A percentile compares a stretch with the other conserved stretches of the same genome.
Conservation (phyloP, 192 early-diverging fungal species). For the Nowakowskiella sp. region DNA sequence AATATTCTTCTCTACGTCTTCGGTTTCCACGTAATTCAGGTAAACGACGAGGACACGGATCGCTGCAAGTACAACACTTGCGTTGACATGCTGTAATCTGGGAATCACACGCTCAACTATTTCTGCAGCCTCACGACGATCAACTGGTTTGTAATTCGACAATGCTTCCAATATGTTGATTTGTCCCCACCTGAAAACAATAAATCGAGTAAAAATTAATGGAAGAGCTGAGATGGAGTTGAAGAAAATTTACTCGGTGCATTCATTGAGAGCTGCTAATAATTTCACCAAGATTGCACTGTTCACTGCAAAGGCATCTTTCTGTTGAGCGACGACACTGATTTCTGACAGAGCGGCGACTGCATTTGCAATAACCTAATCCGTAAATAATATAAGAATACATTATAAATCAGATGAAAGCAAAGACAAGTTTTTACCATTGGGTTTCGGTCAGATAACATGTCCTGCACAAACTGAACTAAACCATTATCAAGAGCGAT, state of each 20-base stretch:
- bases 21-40: constrained; percentile 57
- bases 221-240: not conserved
- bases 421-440: constrained; percentile 59
- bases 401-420: constrained; percentile 3
- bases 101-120: constrained; percentile 88
- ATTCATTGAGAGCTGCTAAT: constrained; percentile 92
- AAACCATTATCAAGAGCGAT: constrained; percentile 92
- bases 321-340: constrained; percentile 56
- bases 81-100: constrained; percentile 91
- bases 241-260: constrained; percentile 64
- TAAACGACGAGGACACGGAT: constrained; percentile 75
- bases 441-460: constrained; percentile 89
- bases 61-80: constrained; percentile 87
- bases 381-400: not conserved
- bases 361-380: constrained; percentile 82
- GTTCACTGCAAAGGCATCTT: constrained; percentile 73
- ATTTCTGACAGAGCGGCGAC: constrained; percentile 90
- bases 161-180: constrained; percentile 81
- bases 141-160: constrained; percentile 64
- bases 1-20: constrained; percentile 64
- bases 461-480: constrained; percentile 69
- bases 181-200: constrained; percentile 76
- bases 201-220: not conserved
- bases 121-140: constrained; percentile 74
- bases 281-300: constrained; percentile 64